These are phyloP conservation scores for Aschersonia sp. DNA, from an alignment of 2,329 filamentous ascomycete species.

Conservation along the genomic window DNA sequence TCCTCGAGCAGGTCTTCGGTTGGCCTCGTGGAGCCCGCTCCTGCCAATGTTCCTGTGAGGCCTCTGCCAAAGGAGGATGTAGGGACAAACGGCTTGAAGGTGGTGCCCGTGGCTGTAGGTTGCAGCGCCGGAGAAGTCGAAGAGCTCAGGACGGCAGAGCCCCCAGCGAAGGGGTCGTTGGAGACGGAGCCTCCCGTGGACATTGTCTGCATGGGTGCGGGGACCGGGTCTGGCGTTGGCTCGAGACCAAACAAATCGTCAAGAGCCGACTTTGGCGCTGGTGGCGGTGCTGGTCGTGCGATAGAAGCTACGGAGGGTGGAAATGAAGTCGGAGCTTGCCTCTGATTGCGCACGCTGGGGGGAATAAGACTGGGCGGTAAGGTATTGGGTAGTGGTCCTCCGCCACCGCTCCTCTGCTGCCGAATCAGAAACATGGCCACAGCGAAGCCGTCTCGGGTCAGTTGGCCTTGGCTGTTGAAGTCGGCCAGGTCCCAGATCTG, in stretches of 20 bases:
- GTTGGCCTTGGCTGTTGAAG: slow-evolving; percentile 75
- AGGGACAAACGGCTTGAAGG: slow-evolving; percentile 84
- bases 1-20: slow-evolving; percentile 85
- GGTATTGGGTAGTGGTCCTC: slow-evolving; percentile 52
- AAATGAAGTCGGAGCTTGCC: slow-evolving; percentile 1
- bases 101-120: slow-evolving; percentile 30
- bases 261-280: slow-evolving; percentile 62
- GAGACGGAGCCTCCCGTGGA: slow-evolving; percentile 60
- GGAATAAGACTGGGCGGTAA: slow-evolving; percentile 74
- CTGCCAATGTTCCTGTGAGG: slow-evolving; percentile 55
- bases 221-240: slow-evolving; percentile 29
- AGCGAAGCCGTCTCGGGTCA: slow-evolving; percentile 84
- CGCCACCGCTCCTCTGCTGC: slow-evolving; percentile 63
- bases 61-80: slow-evolving; percentile 85
- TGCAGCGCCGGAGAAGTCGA: slow-evolving; percentile 37
- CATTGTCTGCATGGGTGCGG: slow-evolving; percentile 46
- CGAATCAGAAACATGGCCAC: slow-evolving; percentile 96
- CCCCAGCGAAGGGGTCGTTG: slow-evolving; percentile 48
- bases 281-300: slow-evolving; percentile 27
- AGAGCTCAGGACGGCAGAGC: slow-evolving; percentile 25
- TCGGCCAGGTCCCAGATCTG: slow-evolving; percentile 97
- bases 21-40: slow-evolving; percentile 39
- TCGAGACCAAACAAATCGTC: slow-evolving; percentile 93
- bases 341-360: slow-evolving; percentile 62
- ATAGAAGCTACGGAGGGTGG: slow-evolving; percentile 32